Evolutionary conservation across 2,329 filamentous ascomycete genomes (phyloP).

Genomic region (Cladosporium sp.): DNA sequence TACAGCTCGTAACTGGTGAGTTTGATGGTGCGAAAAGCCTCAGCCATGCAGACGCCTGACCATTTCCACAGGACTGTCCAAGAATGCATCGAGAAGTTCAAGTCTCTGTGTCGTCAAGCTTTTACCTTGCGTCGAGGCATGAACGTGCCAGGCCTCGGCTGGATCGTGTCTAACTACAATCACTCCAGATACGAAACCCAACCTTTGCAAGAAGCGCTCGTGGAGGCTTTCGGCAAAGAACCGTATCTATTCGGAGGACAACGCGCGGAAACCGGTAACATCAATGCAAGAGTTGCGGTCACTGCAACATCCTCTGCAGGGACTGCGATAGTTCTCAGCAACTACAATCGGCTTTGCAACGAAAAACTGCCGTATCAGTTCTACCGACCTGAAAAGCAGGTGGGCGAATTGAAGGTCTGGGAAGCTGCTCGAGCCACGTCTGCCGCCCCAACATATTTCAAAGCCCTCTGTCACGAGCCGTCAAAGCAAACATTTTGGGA

Average conservation of each 20-base stretch:
- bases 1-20: constrained; percentile 1
- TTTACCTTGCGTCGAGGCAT: constrained; percentile 12
- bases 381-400: constrained; percentile 36
- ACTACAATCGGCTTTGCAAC: constrained; percentile 41
- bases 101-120: constrained; percentile 28
- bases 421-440: constrained; percentile 52
- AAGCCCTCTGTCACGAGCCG: constrained; percentile 47
- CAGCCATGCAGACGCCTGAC: not conserved
- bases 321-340: constrained; percentile 40
- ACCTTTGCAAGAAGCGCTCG: constrained; percentile 34
- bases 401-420: constrained; percentile 47
- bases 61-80: constrained; percentile 26
- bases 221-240: constrained; percentile 36
- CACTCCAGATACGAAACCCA: constrained; percentile 26
- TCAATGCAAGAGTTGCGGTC: constrained; percentile 41
- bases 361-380: constrained; percentile 35
- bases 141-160: constrained; percentile 11
- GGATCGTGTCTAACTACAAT: constrained; percentile 16
- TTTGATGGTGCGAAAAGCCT: not conserved
- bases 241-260: constrained; percentile 40
- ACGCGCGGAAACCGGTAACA: constrained; percentile 16
- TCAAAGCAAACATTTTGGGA: constrained; percentile 47
- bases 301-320: constrained; percentile 39
- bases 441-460: constrained; percentile 52
- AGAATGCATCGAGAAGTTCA: constrained; percentile 37